Base-by-base conservation (phyloP, 2,329 filamentous ascomycete species). In the Trichoderma atroviride region DNA sequence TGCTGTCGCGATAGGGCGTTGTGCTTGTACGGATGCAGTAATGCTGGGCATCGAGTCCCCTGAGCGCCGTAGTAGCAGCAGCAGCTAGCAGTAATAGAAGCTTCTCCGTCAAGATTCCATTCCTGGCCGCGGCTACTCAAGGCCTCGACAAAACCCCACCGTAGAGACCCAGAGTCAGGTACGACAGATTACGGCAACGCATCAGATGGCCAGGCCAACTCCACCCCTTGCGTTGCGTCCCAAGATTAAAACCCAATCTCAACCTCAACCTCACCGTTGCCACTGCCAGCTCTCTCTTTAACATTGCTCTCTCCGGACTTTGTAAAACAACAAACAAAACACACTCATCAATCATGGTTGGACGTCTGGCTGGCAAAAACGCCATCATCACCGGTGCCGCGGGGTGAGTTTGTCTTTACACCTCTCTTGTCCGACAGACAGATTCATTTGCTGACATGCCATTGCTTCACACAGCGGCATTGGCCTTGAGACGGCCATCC, bases 401-500 rank as follows among this genome's bases (percentile, higher is more conserved):
- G 76, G 92, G 93, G 93, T 96, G 87, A 81, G 89, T 59, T 31
- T 9, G 40, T 43, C 19, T 16, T 43, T 22, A 52, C 27, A 5
- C 3, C 24, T 22, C 53, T 40, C 29, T n/a, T 27, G 19, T 7
- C 22, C 5, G 19, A 22, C 27, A 24, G 10, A 19, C 22, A 24
- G 52, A 33, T 16, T 16, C n/a, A n/a, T 16, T 24, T 60, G 11
- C 72, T 71, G 50, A 75, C 66, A 7, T 19, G 40, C 4, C 10
- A 6, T 13, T 22, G 53, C 1, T 57, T 31, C 16, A n/a, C 0
- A 52, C 16, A 94, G 94, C 77, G 94, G 94, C 77, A 97, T 97
- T 77, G 94, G 94, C 73, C 91, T 97, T 60, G 94, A 97, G 83
- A 97, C 94, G 2, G 88, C 88, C 68, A 94, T 97, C 74, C 91